These are phyloP conservation scores for Diplodia mutila DNA, from an alignment of 2,329 filamentous ascomycete species.

Conservation along the genomic window DNA sequence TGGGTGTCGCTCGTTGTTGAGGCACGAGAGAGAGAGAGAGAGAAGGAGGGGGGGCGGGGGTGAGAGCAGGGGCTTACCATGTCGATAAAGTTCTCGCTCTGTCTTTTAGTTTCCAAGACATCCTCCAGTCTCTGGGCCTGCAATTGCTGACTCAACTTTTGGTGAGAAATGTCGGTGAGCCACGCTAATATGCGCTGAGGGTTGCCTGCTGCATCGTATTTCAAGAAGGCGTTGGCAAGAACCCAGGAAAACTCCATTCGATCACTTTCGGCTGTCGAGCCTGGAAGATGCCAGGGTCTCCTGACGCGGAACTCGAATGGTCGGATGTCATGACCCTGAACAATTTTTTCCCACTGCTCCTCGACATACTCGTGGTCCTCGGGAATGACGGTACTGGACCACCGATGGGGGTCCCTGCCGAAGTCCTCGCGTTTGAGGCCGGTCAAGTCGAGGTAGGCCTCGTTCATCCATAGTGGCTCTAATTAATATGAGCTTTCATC, in stretches of 20 bases:
- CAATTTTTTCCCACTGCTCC: slow-evolving; percentile 17
- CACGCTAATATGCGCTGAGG: slow-evolving; percentile 38
- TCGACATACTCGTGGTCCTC: slow-evolving; percentile 21
- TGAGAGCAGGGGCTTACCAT: slow-evolving; percentile 32
- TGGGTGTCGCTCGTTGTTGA: too few species aligned
- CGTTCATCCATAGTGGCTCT: slow-evolving; percentile 25
- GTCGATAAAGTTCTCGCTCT: slow-evolving; percentile 45
- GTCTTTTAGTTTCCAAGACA: slow-evolving; percentile 41
- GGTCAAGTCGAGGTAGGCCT: slow-evolving; percentile 24
- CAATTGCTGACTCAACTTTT: slow-evolving; percentile 38
- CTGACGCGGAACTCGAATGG: slow-evolving; percentile 23
- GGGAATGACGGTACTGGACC: slow-evolving; percentile 10
- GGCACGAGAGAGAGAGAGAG: too few species aligned
- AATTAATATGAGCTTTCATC: too few species aligned
- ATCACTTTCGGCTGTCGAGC: background rate
- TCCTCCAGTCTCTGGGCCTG: slow-evolving; percentile 39
- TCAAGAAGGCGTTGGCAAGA: slow-evolving; percentile 37
- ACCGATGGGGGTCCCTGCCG: background rate
- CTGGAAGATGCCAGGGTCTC: background rate
- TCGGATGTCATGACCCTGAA: background rate
- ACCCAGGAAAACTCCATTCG: slow-evolving; percentile 32
- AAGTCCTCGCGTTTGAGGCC: slow-evolving; percentile 21
- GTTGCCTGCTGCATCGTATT: slow-evolving; percentile 36
- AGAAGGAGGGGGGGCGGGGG: too few species aligned
- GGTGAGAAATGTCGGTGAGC: slow-evolving; percentile 40